phyloP scores from a whole-genome alignment of 495 filamentous ascomycete species.

The Penicillium cinerascens region DNA sequence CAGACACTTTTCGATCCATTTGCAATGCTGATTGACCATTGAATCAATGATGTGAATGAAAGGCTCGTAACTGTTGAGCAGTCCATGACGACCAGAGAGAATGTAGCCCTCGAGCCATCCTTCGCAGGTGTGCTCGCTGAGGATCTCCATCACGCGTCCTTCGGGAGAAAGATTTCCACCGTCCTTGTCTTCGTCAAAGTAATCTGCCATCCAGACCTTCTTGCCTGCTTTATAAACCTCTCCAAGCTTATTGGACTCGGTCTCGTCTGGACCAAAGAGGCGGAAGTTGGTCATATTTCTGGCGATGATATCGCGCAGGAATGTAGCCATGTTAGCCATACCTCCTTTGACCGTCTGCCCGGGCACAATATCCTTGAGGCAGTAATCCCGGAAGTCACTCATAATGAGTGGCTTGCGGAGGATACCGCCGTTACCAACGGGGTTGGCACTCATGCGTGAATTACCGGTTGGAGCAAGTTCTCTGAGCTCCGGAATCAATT shows the following conservation, averaged over 20 bases:
- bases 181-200: constrained; percentile 66
- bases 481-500: constrained; percentile 55
- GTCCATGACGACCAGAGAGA: constrained; percentile 64
- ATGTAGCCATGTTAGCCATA: constrained; percentile 63
- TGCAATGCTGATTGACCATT: constrained; percentile 79
- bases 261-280: constrained; percentile 72
- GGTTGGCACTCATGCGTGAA: constrained; percentile 68
- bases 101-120: constrained; percentile 75
- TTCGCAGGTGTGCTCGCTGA: constrained; percentile 71
- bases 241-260: constrained; percentile 69
- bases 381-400: constrained; percentile 63
- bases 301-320: constrained; percentile 59
- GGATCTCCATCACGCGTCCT: constrained; percentile 74
- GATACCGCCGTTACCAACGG: constrained; percentile 64
- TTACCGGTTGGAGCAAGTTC: constrained; percentile 58
- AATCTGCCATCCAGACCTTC: constrained; percentile 75
- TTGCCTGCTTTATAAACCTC: constrained; percentile 65
- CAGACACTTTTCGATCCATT: constrained; percentile 73
- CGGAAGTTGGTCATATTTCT: constrained; percentile 62
- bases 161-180: constrained; percentile 61
- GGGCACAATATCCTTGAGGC: constrained; percentile 50
- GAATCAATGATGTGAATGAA: constrained; percentile 77
- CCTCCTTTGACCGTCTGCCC: constrained; percentile 49
- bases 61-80: constrained; percentile 74
- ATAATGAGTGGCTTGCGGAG: constrained; percentile 59